A percentile compares a stretch with the other conserved stretches of the same genome.
These are phyloP conservation scores for Yamagishiella unicocca DNA, from an alignment of 139 green algal genomes.

Conservation along the genomic window DNA sequence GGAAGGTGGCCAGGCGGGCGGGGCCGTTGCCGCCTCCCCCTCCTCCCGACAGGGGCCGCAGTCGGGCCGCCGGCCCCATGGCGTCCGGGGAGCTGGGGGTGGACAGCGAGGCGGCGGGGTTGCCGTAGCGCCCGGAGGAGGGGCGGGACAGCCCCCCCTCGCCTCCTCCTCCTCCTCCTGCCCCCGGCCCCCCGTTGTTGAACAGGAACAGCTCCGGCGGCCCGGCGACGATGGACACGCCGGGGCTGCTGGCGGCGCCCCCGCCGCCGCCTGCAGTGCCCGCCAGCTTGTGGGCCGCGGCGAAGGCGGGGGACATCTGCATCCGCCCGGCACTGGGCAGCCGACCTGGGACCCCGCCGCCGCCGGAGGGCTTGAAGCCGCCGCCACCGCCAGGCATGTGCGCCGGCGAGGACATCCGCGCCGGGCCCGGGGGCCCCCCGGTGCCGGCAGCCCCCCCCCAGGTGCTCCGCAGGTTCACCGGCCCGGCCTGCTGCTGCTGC, in stretches of 20 bases:
- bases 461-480: neutral
- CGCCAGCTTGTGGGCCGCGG: neutral
- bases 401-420: neutral
- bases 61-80: neutral
- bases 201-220: conserved; percentile 7
- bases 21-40: neutral
- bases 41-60: neutral
- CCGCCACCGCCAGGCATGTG: neutral
- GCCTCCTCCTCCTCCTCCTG: neutral
- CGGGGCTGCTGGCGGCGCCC: neutral
- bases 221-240: neutral
- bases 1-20: neutral
- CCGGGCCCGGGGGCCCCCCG: neutral
- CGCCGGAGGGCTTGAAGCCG: neutral
- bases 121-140: neutral
- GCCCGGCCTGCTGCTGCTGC: no score
- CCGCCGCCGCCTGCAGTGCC: neutral
- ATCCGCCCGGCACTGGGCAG: neutral
- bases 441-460: neutral
- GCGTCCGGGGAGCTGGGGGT: neutral
- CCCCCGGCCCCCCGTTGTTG: no score
- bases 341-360: neutral
- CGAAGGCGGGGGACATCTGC: conserved; percentile 26
- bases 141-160: neutral
- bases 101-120: neutral